Evolutionary conservation across 2,329 filamentous ascomycete species (phyloP).

Genomic region (Botryotinia narcissicola): DNA sequence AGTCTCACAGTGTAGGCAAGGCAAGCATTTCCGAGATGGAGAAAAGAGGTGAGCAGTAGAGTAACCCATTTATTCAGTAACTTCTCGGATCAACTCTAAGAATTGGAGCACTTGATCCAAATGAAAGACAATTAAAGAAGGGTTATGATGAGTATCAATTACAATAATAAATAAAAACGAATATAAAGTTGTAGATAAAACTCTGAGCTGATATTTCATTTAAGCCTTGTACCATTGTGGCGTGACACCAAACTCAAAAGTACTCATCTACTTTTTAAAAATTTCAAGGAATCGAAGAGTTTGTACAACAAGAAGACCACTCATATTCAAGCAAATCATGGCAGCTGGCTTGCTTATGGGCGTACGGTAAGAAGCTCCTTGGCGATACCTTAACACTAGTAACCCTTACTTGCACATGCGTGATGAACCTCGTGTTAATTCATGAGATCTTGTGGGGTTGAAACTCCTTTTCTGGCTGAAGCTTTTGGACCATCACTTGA

Average conservation of each 20-base stretch:
- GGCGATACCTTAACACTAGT: neutral
- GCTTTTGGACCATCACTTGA: neutral
- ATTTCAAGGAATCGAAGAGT: neutral
- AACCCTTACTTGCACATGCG: neutral
- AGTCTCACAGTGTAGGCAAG: neutral
- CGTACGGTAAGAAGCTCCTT: neutral
- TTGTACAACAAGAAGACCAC: neutral
- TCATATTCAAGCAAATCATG: neutral
- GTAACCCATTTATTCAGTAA: neutral
- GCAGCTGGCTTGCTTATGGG: conserved; percentile 1
- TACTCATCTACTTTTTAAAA: neutral
- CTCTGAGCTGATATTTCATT: neutral
- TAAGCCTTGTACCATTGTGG: neutral
- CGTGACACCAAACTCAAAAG: neutral
- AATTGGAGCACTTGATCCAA: neutral
- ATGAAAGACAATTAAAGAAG: neutral
- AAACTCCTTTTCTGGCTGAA: neutral
- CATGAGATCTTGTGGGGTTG: neutral
- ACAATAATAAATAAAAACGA: neutral
- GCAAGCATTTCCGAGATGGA: neutral
- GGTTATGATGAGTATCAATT: neutral
- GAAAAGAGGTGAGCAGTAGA: neutral
- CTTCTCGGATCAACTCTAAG: neutral
- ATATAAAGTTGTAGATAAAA: neutral
- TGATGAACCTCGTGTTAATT: neutral